Percentiles rank a stretch among this genome's conserved stretches.
Conservation (phyloP, 2,329 filamentous ascomycete species). For the Didymella segeticola region DNA sequence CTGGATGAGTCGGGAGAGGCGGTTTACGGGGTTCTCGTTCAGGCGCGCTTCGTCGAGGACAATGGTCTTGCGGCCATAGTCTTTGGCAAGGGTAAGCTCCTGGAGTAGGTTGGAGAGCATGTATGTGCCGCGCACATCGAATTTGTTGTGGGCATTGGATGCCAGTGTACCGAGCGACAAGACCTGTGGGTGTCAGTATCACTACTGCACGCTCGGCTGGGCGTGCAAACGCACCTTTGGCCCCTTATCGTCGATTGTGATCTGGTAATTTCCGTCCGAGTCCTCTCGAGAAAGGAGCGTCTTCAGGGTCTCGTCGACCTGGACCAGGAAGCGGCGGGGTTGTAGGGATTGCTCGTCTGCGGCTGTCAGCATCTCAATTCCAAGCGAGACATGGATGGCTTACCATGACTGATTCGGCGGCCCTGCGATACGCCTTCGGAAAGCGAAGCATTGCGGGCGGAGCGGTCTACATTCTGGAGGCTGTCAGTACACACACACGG, state of each 20-base stretch:
- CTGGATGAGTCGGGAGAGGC: constrained; percentile 83
- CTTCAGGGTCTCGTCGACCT: constrained; percentile 83
- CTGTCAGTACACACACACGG: constrained; percentile 17
- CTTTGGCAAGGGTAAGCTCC: constrained; percentile 90
- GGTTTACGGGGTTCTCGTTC: constrained; percentile 93
- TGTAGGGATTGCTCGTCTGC: constrained; percentile 75
- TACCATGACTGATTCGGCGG: constrained; percentile 49
- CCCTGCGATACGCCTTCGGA: constrained; percentile 36
- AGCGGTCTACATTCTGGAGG: constrained; percentile 37
- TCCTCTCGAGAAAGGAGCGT: constrained; percentile 85
- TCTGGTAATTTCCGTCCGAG: constrained; percentile 92
- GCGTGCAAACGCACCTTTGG: constrained; percentile 77
- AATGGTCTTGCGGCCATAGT: constrained; percentile 87
- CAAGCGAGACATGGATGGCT: constrained; percentile 12
- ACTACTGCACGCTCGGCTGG: no score
- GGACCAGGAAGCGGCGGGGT: constrained; percentile 81
- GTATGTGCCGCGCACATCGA: constrained; percentile 94
- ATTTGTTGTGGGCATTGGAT: constrained; percentile 84
- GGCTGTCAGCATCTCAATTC: constrained; percentile 20
- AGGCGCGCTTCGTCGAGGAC: constrained; percentile 89
- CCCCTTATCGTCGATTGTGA: constrained; percentile 94
- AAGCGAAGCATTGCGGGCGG: constrained; percentile 40
- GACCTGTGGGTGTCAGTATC: constrained; percentile 60
- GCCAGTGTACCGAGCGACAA: constrained; percentile 83
- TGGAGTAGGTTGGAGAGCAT: constrained; percentile 97